phyloP scores from a whole-genome alignment of 225 moss, liverwort and hornwort genomes.

The Ulota crispa region DNA sequence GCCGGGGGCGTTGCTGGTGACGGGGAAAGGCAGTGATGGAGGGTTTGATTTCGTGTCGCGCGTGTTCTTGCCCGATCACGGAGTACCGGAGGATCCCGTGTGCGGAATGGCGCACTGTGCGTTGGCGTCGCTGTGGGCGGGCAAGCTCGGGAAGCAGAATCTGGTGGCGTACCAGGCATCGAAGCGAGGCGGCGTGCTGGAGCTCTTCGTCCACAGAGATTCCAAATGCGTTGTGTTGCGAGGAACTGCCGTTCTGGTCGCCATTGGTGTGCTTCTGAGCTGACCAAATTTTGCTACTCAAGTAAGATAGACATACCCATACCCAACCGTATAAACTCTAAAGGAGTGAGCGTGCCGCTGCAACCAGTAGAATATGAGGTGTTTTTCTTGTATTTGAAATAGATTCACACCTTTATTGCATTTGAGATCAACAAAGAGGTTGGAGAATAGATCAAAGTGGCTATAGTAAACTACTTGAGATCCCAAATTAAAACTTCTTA shows the following conservation, averaged over 20 bases:
- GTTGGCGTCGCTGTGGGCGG: conserved; percentile 44
- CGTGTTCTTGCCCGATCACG: conserved; percentile 34
- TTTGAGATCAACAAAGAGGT: no score
- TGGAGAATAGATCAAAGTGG: no score
- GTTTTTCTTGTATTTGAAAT: no score
- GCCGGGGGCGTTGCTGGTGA: conserved; percentile 24
- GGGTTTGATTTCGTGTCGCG: conserved; percentile 51
- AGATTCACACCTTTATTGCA: no score
- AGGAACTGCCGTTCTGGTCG: conserved; percentile 32
- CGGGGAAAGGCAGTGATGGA: conserved; percentile 13
- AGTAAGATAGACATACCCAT: no score
- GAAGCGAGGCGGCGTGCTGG: conserved; percentile 39
- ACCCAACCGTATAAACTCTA: no score
- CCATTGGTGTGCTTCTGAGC: conserved; percentile 27
- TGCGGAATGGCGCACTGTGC: conserved; percentile 56
- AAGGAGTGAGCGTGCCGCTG: no score
- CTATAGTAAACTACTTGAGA: no score
- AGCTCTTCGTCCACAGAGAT: conserved; percentile 22
- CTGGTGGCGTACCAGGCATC: conserved; percentile 55
- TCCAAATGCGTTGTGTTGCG: conserved; percentile 25
- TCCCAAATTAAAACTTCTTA: no score
- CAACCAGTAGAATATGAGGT: no score
- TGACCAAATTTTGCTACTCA: not conserved
- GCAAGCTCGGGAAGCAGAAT: conserved; percentile 43
- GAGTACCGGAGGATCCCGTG: conserved; percentile 48